Percentiles rank a stretch among this genome's conserved stretches.
Conservation (phyloP, 2,329 filamentous ascomycete species). For the Paracamarosporium sp. region DNA sequence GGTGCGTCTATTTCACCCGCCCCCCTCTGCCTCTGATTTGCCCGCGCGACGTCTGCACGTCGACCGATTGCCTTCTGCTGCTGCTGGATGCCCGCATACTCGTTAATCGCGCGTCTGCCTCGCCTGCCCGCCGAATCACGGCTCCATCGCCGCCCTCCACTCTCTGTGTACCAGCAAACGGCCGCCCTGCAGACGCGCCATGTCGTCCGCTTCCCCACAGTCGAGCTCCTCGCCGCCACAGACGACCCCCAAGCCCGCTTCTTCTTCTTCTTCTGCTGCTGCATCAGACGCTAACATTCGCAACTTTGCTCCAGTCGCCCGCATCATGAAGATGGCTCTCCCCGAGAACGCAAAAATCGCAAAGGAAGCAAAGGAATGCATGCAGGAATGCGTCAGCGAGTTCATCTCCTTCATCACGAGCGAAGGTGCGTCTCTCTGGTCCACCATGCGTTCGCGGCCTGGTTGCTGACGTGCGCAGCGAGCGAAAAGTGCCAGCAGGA, state of each 20-base stretch:
- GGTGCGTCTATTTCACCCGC: constrained; percentile 71
- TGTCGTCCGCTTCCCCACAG: constrained; percentile 53
- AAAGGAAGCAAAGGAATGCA: constrained; percentile 99
- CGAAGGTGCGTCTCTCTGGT: constrained; percentile 75
- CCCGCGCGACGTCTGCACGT: constrained; percentile 43
- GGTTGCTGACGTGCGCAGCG: constrained; percentile 61
- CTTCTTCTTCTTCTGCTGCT: constrained; percentile 37
- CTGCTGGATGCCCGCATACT: constrained; percentile 54
- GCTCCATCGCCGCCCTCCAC: constrained; percentile 12
- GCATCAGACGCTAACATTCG: constrained; percentile 89
- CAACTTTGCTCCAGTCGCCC: constrained; percentile 93
- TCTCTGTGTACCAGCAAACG: constrained; percentile 40
- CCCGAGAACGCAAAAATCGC: constrained; percentile 99
- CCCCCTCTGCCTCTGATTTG: constrained; percentile 47
- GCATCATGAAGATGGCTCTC: constrained; percentile 98
- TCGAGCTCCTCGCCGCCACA: constrained; percentile 45
- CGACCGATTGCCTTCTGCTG: constrained; percentile 54
- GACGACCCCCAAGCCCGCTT: constrained; percentile 30
- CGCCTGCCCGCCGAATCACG: constrained; percentile 57
- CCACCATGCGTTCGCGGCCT: neutral
- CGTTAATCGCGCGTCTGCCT: constrained; percentile 56
- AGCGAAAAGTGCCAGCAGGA: constrained; percentile 99
- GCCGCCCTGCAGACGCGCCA: constrained; percentile 50
- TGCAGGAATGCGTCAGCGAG: constrained; percentile 99
- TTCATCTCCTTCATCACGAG: constrained; percentile 99